These are phyloP conservation scores for Pichia sp. DNA, from an alignment of 1,139 yeast genomes.

Conservation along the genomic window DNA sequence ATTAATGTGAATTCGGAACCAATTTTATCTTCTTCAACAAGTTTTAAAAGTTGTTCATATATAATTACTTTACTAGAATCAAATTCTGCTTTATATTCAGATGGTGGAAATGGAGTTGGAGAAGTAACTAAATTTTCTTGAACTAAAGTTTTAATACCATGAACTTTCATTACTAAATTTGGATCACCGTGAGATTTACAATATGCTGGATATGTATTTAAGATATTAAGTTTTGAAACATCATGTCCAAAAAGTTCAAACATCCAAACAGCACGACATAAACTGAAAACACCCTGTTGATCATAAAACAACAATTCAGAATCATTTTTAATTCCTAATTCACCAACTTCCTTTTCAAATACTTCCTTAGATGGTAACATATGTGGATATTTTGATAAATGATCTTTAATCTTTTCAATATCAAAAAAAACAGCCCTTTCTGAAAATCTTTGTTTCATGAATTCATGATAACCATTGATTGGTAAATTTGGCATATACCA, in stretches of 20 bases:
- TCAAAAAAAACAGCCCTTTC: constrained; percentile 72
- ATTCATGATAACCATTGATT: constrained; percentile 53
- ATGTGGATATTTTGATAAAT: constrained; percentile 66
- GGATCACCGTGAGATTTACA: constrained; percentile 25
- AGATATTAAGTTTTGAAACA: constrained; percentile 47
- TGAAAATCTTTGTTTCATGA: constrained; percentile 46
- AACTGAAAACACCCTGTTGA: constrained; percentile 72
- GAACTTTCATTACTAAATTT: constrained; percentile 29
- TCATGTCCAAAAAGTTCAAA: constrained; percentile 69
- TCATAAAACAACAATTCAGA: constrained; percentile 82
- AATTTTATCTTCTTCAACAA: constrained; percentile 46
- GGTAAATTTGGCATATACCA: constrained; percentile 86
- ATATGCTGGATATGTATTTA: constrained; percentile 64
- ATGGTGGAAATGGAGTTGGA: constrained; percentile 24
- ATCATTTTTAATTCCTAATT: constrained; percentile 39
- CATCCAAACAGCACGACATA: constrained; percentile 92
- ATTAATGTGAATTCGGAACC: constrained; percentile 47
- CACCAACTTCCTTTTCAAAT: constrained; percentile 48
- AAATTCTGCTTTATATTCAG: constrained; percentile 38
- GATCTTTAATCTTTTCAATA: constrained; percentile 61
- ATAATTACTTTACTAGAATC: constrained; percentile 46
- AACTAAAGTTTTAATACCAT: constrained; percentile 18
- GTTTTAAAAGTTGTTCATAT: constrained; percentile 54
- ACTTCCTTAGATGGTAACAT: constrained; percentile 66
- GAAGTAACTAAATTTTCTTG: constrained; percentile 23